A percentile compares a stretch with the other conserved stretches of the same genome.
phyloP scores from a whole-genome alignment of 768 basidiomycete species.

The Phylloporus arenicola region DNA sequence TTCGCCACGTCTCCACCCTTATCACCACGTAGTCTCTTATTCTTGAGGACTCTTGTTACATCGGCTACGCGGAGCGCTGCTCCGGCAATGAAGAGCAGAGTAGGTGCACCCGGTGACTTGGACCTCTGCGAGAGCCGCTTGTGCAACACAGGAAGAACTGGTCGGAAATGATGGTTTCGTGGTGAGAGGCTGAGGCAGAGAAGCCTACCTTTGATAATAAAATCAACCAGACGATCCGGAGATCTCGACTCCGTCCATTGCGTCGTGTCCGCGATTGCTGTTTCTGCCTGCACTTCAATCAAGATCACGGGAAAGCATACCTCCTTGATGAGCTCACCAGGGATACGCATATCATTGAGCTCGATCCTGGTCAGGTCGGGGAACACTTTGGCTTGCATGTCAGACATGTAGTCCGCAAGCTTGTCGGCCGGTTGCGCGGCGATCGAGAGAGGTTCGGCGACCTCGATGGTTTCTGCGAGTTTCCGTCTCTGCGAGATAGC shows the following conservation, averaged over 20 bases:
- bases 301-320: constrained; percentile 28
- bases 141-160: constrained; percentile 64
- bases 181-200: neutral
- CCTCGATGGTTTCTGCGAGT: constrained; percentile 42
- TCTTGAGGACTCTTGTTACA: constrained; percentile 67
- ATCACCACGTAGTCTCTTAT: constrained; percentile 64
- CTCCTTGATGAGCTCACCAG: constrained; percentile 46
- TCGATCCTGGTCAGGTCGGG: constrained; percentile 70
- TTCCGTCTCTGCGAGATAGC: constrained; percentile 52
- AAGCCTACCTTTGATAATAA: constrained; percentile 67
- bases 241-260: constrained; percentile 67
- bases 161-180: neutral
- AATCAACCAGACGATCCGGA: constrained; percentile 65
- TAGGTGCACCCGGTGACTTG: constrained; percentile 78
- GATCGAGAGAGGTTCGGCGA: constrained; percentile 38
- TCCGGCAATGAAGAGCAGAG: constrained; percentile 75
- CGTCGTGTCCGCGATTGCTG: constrained; percentile 70
- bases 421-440: constrained; percentile 52
- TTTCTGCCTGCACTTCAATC: constrained; percentile 58
- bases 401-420: constrained; percentile 58
- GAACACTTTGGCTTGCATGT: constrained; percentile 66
- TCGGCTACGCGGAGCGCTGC: constrained; percentile 94
- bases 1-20: constrained; percentile 92
- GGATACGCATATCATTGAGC: constrained; percentile 71
- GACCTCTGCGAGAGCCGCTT: constrained; percentile 70